These are phyloP conservation scores for Achaetomiella virescens DNA, from an alignment of 495 filamentous ascomycete species.

Conservation along the genomic window DNA sequence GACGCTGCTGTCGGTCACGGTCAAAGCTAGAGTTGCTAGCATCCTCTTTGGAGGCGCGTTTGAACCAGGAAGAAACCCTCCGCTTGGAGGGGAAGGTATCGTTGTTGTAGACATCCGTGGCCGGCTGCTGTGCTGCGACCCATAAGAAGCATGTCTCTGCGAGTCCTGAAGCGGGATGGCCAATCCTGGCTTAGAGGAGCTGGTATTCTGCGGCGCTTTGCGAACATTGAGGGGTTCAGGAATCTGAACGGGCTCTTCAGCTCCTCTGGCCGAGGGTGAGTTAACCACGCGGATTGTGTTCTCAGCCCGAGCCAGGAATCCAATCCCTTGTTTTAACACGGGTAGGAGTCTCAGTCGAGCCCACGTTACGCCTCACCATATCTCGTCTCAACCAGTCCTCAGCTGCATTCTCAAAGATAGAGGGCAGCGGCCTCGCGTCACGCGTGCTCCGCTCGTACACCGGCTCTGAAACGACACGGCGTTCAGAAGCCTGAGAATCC, in stretches of 20 bases:
- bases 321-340: slow-evolving; percentile 29
- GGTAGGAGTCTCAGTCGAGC: slow-evolving; percentile 29
- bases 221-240: slow-evolving; percentile 49
- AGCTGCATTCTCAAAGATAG: slow-evolving; percentile 43
- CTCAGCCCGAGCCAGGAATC: slow-evolving; percentile 30
- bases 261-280: slow-evolving; percentile 26
- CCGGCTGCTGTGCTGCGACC: background rate
- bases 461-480: slow-evolving; percentile 49
- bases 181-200: background rate
- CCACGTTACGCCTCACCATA: slow-evolving; percentile 27
- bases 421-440: slow-evolving; percentile 41
- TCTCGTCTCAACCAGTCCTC: slow-evolving; percentile 26
- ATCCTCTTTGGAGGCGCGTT: slow-evolving; percentile 44
- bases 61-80: slow-evolving; percentile 66
- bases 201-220: slow-evolving; percentile 30
- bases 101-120: background rate
- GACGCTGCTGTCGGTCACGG: slow-evolving; percentile 10
- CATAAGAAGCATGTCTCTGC: slow-evolving; percentile 5
- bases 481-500: slow-evolving; percentile 14
- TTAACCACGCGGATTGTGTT: slow-evolving; percentile 49
- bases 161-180: background rate
- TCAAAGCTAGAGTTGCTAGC: slow-evolving; percentile 18
- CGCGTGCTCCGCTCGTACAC: slow-evolving; percentile 34
- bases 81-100: slow-evolving; percentile 28
- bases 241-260: slow-evolving; percentile 8